These are phyloP conservation scores for Escallonia rubra DNA, from an alignment of 129 eudicot species.

Conservation along the genomic window DNA sequence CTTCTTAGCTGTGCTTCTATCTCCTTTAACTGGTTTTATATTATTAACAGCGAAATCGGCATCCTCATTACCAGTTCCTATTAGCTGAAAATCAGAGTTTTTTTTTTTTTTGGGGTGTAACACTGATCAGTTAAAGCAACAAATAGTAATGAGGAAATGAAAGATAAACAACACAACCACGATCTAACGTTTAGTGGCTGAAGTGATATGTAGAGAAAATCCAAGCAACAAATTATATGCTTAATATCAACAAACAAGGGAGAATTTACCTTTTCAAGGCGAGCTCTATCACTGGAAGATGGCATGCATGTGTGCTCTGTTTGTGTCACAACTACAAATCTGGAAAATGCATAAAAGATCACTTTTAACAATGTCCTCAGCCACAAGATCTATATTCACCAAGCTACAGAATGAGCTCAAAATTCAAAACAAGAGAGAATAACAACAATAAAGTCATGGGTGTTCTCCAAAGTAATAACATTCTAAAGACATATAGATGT, in stretches of 20 bases:
- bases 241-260: not conserved
- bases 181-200: too few species aligned
- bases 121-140: not conserved
- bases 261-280: constrained; percentile 60
- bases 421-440: too few species aligned
- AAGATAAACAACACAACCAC: too few species aligned
- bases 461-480: too few species aligned
- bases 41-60: constrained; percentile 40
- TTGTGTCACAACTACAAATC: constrained; percentile 69
- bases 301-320: constrained; percentile 74
- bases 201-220: too few species aligned
- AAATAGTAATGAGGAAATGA: too few species aligned
- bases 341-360: constrained; percentile 21
- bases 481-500: too few species aligned
- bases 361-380: not conserved
- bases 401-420: too few species aligned
- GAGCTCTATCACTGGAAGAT: constrained; percentile 59
- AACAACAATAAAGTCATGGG: too few species aligned
- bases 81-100: constrained; percentile 43
- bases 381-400: not conserved
- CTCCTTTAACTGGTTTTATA: constrained; percentile 19
- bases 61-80: constrained; percentile 55
- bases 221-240: too few species aligned
- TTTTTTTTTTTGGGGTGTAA: not conserved
- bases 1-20: constrained; percentile 13